Conservation (phyloP, 2,329 filamentous ascomycete genomes). For the Sclerotinia subarctica region DNA sequence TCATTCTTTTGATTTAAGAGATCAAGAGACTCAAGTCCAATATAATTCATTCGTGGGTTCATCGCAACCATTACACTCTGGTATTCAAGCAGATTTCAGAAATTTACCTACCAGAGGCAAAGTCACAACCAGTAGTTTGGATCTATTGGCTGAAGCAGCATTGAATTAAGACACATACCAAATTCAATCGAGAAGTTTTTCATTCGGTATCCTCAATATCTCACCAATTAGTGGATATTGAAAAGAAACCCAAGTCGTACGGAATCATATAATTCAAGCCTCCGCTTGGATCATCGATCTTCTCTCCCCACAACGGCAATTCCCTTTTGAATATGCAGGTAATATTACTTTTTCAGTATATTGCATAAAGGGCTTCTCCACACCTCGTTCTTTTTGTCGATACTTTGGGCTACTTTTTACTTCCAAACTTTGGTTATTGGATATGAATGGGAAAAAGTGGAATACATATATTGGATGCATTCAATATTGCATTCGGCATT, state of each 20-base stretch:
- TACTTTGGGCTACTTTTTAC: neutral
- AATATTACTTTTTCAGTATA: neutral
- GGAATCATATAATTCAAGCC: neutral
- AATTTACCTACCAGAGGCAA: neutral
- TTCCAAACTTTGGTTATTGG: neutral
- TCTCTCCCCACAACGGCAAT: neutral
- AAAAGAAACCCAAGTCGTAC: neutral
- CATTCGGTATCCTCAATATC: neutral
- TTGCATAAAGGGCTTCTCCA: neutral
- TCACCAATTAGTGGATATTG: neutral
- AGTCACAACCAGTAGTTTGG: neutral
- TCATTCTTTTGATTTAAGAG: slow-evolving; percentile 3
- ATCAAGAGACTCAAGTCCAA: neutral
- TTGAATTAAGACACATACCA: neutral
- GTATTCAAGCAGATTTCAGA: neutral
- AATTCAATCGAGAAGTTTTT: neutral
- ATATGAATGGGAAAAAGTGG: neutral
- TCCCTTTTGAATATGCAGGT: neutral
- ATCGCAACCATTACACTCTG: neutral
- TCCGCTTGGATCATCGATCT: neutral
- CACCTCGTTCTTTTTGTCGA: neutral
- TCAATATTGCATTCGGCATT: neutral
- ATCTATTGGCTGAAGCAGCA: slow-evolving; percentile 16
- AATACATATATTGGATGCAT: slow-evolving; percentile 7
- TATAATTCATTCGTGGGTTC: too few relatives aligned